These are phyloP conservation scores for Septoria linicola DNA, from an alignment of 2,329 filamentous ascomycete species.

Conservation along the genomic window DNA sequence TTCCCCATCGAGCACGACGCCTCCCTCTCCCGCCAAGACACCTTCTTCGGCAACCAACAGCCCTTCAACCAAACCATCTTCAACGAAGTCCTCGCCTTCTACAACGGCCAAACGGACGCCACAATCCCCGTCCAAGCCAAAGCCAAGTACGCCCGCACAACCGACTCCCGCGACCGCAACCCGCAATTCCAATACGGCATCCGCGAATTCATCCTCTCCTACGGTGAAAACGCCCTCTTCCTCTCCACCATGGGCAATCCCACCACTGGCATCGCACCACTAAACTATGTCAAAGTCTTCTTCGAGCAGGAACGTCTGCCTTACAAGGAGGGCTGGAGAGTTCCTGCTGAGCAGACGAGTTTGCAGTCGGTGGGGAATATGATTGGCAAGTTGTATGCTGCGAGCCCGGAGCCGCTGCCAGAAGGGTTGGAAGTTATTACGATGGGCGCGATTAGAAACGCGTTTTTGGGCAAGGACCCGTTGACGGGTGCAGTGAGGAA, in stretches of 20 bases:
- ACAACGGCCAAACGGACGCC: slow-evolving; percentile 29
- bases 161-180: slow-evolving; percentile 30
- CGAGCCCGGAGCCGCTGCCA: slow-evolving; percentile 19
- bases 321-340: slow-evolving; percentile 39
- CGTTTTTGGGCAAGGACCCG: slow-evolving; percentile 3
- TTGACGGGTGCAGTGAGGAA: slow-evolving; percentile 4
- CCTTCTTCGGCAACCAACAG: slow-evolving; percentile 36
- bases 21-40: slow-evolving; percentile 36
- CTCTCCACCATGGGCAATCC: slow-evolving; percentile 37
- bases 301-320: slow-evolving; percentile 39
- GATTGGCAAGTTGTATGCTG: slow-evolving; percentile 24
- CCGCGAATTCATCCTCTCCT: slow-evolving; percentile 37
- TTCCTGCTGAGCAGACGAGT: slow-evolving; percentile 23
- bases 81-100: slow-evolving; percentile 32
- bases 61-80: slow-evolving; percentile 39
- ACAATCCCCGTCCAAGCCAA: slow-evolving; percentile 32
- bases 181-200: slow-evolving; percentile 36
- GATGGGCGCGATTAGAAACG: not conserved
- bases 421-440: slow-evolving; percentile 22
- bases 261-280: slow-evolving; percentile 15
- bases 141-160: slow-evolving; percentile 36
- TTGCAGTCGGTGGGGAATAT: slow-evolving; percentile 24
- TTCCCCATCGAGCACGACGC: slow-evolving; percentile 40
- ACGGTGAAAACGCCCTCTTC: slow-evolving; percentile 41
- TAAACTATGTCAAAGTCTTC: slow-evolving; percentile 20